Conservation (phyloP, 75 land plant genomes). For the Isoetes taiwanensis region DNA sequence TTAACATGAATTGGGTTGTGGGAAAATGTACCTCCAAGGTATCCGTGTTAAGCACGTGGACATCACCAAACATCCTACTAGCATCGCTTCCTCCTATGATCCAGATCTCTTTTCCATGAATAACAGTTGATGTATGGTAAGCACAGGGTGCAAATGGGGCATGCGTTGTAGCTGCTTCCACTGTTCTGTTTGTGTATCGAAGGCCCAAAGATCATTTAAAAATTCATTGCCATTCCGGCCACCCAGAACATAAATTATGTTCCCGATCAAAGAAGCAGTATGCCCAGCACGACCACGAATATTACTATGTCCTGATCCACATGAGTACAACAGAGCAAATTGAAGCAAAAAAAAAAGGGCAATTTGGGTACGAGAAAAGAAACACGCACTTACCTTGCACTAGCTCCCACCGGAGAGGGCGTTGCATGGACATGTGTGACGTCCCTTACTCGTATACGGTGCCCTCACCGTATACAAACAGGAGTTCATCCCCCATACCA, state of each 20-base stretch:
- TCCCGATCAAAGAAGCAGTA: slow-evolving; percentile 31
- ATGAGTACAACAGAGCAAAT: too few relatives aligned
- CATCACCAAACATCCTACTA: slow-evolving; percentile 21
- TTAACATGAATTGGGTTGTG: too few relatives aligned
- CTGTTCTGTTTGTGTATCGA: slow-evolving; percentile 24
- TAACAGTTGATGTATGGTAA: slow-evolving; percentile 33
- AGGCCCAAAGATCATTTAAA: slow-evolving; percentile 35
- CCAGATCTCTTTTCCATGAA: slow-evolving; percentile 24
- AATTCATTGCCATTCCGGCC: slow-evolving; percentile 34
- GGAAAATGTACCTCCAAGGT: slow-evolving; percentile 34
- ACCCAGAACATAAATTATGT: slow-evolving; percentile 27
- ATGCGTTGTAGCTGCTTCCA: slow-evolving; percentile 30
- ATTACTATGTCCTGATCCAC: slow-evolving; percentile 15
- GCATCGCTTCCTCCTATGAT: slow-evolving; percentile 37
- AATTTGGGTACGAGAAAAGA: too few relatives aligned
- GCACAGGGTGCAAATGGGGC: slow-evolving; percentile 26
- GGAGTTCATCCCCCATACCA: too few relatives aligned
- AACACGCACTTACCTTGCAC: too few relatives aligned
- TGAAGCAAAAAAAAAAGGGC: too few relatives aligned
- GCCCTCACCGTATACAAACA: too few relatives aligned
- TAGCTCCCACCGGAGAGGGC: too few relatives aligned
- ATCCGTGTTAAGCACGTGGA: slow-evolving; percentile 27
- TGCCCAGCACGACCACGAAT: slow-evolving; percentile 39
- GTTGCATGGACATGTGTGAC: too few relatives aligned
- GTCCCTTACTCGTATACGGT: too few relatives aligned